Evolutionary conservation across 2,329 filamentous ascomycete genomes (phyloP), one percentile per base, ranked within the genome.

Genomic region (Aspergillaceae sp.): DNA sequence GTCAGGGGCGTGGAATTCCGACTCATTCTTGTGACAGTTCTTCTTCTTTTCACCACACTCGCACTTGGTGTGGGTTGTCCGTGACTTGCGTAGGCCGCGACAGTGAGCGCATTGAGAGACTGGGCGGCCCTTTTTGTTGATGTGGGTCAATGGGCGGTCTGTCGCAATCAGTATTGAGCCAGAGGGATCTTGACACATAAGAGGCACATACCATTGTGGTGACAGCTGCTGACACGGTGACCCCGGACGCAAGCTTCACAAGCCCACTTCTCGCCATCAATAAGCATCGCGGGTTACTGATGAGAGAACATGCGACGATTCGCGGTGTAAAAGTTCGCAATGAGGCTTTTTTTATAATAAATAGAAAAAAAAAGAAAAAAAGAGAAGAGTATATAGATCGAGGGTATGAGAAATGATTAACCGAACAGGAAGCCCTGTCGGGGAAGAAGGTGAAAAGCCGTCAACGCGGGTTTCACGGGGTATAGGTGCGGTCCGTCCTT

Each of bases 91-190:
- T 77, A 94, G 85, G 56, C 86, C 82, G 67, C 92, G 91, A 73
- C 92, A 98, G 73, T 98, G 92, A 57, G 88, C 81, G 72, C 92
- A 98, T 83, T 98, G 92, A 60, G 92, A 95, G 58, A 97, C 89
- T 51, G 92, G 92, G 26, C 91, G 86, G 63, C 91, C 91, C 75
- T 97, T 97, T 70, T 94, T 95, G 71, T 94, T 94, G 74, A 96
- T 94, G 68, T 94, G 88, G 64, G 87, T 85, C 56, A 97, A 78
- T 54, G 87, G 87, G 57, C 91, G 87, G 70, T 96, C 92, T 95
- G 62, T n/a, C 8, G 19, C 19, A 19, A 19, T 19, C 19, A 56
- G 48, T 49, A 55, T 43, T 9, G 30, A 32, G n/a, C 32, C n/a
- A 41, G 40, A 32, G 37, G 38, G 27, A 34, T 28, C 41, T 44